Evolutionary conservation across 768 basidiomycete species (phyloP).

Genomic region (Hygrocybe coccinea): DNA sequence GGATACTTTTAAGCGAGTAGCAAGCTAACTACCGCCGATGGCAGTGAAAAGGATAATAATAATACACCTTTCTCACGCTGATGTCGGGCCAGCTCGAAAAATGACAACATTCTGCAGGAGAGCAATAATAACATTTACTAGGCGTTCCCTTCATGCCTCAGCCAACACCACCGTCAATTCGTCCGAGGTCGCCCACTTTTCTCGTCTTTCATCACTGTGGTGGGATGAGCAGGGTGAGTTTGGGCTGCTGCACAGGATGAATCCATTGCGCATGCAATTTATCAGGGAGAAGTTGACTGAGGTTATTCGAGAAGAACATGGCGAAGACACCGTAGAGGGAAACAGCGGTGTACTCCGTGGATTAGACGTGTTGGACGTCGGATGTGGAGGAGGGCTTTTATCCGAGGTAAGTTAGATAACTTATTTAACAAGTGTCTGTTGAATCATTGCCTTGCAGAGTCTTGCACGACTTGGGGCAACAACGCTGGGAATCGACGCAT

Average conservation of each 20-base stretch:
- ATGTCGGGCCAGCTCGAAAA: no score
- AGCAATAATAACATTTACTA: not conserved
- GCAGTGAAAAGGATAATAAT: no score
- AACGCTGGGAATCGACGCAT: slow-evolving; percentile 92
- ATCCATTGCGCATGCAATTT: slow-evolving; percentile 81
- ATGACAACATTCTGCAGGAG: no score
- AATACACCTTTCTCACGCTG: no score
- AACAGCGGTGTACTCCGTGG: slow-evolving; percentile 47
- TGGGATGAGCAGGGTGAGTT: slow-evolving; percentile 96
- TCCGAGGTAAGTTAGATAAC: slow-evolving; percentile 60
- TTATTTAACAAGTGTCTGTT: not conserved
- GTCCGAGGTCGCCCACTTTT: slow-evolving; percentile 85
- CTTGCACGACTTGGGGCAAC: slow-evolving; percentile 81
- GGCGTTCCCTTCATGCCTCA: not conserved
- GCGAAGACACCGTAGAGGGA: slow-evolving; percentile 29
- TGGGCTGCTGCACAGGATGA: slow-evolving; percentile 86
- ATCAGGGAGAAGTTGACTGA: slow-evolving; percentile 73
- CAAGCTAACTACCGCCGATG: no score
- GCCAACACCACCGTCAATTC: slow-evolving; percentile 55
- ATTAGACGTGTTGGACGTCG: slow-evolving; percentile 79
- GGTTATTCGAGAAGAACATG: slow-evolving; percentile 50
- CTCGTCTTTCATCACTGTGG: slow-evolving; percentile 84
- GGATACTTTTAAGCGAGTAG: no score
- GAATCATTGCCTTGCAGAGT: slow-evolving; percentile 45
- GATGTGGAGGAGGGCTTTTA: slow-evolving; percentile 92